Base-by-base conservation (phyloP, 2,329 filamentous ascomycete genomes). In the Claviceps arundinis region DNA sequence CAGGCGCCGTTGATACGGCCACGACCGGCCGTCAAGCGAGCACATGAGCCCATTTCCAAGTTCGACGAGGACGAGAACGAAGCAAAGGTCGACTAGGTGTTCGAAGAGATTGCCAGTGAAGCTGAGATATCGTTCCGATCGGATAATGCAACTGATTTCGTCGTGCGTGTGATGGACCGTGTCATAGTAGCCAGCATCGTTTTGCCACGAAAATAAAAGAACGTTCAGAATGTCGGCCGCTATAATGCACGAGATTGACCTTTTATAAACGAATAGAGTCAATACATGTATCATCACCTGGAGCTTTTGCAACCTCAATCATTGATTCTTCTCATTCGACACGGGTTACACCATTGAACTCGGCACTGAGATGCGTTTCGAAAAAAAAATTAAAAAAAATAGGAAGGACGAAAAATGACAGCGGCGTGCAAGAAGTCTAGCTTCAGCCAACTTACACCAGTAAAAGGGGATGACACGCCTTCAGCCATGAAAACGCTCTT, bases 51-150 rank as follows among this genome's bases (percentile, higher is more conserved):
- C 53, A 22, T 50, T 54, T 19, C 53, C 53, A 3, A 54, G 38
- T 51, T 54, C 53, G 17, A 51, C 37, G 19, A 54, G 42, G 22
- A 54, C 22, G 9, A 52, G 22, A 22, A 54, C 34, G 17, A 54
- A 50, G 16, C 45, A 17, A 34, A 54, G 16, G 19, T 52, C 53
- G 30, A 52, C 50, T 1, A 52, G 19, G 26, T 54, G 44, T 47
- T 54, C 53, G 42, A 52, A 54, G 11, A 54, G 44, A n/a, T 54
- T 54, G 26, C 53, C 53, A 3, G 47, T 50, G 38, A 54, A 54
- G 44, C 53, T 54, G 34, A 54, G 48, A 41, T 52, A 54, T 26
- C 53, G 43, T 40, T 54, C 53, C 5, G 50, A 52, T 8, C 53
- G 50, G 19, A 54, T 54, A 1, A 54, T 34, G 26, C 43, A 22